A percentile compares a stretch with the other conserved stretches of the same genome.
Conservation (phyloP, 2,329 filamentous ascomycete species). For the Ophiostoma sp. region DNA sequence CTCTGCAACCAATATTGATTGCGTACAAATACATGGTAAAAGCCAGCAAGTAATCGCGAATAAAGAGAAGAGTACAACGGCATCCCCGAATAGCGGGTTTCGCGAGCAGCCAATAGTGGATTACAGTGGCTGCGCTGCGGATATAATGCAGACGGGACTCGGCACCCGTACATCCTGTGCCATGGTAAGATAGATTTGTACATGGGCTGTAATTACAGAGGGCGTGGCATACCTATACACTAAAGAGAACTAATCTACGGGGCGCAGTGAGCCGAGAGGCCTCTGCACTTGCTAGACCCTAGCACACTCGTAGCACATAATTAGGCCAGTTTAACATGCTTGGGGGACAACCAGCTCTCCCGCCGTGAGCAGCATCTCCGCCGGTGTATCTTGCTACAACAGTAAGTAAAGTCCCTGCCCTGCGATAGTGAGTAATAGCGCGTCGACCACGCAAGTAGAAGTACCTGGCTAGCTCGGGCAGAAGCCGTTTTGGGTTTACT, state of each 20-base stretch:
- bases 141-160: background rate
- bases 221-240: background rate
- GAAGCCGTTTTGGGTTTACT: background rate
- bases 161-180: too few species aligned
- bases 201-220: background rate
- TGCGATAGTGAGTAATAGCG: background rate
- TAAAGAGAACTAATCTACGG: background rate
- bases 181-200: background rate
- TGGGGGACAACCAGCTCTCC: background rate
- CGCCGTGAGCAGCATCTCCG: background rate
- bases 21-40: background rate
- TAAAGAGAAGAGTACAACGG: background rate
- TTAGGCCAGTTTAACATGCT: background rate
- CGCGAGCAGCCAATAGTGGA: background rate
- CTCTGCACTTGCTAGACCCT: background rate
- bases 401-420: too few species aligned
- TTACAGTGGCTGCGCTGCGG: background rate
- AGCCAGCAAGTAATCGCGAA: too few species aligned
- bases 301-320: too few species aligned
- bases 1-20: background rate
- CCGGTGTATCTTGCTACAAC: background rate
- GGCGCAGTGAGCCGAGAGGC: constrained; percentile 6
- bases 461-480: background rate
- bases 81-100: background rate
- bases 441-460: background rate